Percentiles rank a stretch among this genome's conserved stretches.
These are phyloP conservation scores for Intubia oerlemansii DNA, from an alignment of 2,329 filamentous ascomycete genomes.

Conservation along the genomic window DNA sequence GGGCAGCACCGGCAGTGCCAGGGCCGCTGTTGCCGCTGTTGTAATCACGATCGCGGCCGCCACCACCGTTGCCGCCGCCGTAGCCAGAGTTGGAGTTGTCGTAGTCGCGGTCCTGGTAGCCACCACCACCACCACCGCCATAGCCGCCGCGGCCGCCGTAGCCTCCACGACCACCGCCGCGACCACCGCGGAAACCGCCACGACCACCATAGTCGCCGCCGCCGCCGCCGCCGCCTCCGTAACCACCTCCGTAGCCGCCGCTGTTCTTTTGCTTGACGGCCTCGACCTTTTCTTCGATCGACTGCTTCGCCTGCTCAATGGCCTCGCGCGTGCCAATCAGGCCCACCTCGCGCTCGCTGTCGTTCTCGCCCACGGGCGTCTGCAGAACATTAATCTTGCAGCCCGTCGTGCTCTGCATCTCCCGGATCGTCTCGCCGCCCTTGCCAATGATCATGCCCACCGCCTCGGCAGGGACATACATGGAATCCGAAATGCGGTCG, in stretches of 20 bases:
- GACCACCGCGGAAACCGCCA: slow-evolving; percentile 19
- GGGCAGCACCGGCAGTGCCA: slow-evolving; percentile 16
- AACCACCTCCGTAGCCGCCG: slow-evolving; percentile 14
- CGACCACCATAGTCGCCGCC: slow-evolving; percentile 18
- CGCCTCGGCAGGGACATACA: slow-evolving; percentile 72
- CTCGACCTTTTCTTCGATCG: slow-evolving; percentile 83
- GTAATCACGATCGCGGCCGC: no score
- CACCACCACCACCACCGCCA: slow-evolving; percentile 13
- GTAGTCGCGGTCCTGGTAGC: slow-evolving; percentile 26
- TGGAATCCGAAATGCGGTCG: slow-evolving; percentile 63
- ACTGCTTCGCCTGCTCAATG: slow-evolving; percentile 60
- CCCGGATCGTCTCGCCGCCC: slow-evolving; percentile 81
- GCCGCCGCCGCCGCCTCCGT: slow-evolving; percentile 21
- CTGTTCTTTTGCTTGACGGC: slow-evolving; percentile 44
- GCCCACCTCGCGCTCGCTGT: slow-evolving; percentile 69
- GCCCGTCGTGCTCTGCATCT: slow-evolving; percentile 71
- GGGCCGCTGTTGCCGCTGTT: slow-evolving; percentile 18
- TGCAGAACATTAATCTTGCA: slow-evolving; percentile 93
- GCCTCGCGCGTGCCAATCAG: slow-evolving; percentile 59
- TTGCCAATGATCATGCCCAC: slow-evolving; percentile 96
- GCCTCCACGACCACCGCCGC: slow-evolving; percentile 35
- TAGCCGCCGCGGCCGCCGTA: slow-evolving; percentile 9
- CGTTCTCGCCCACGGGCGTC: slow-evolving; percentile 47
- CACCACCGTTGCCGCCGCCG: slow-evolving; percentile 21
- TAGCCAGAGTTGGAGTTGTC: slow-evolving; percentile 25